Evolutionary conservation across 1,139 yeast genomes (phyloP).

Genomic region (Diutina rugosa): DNA sequence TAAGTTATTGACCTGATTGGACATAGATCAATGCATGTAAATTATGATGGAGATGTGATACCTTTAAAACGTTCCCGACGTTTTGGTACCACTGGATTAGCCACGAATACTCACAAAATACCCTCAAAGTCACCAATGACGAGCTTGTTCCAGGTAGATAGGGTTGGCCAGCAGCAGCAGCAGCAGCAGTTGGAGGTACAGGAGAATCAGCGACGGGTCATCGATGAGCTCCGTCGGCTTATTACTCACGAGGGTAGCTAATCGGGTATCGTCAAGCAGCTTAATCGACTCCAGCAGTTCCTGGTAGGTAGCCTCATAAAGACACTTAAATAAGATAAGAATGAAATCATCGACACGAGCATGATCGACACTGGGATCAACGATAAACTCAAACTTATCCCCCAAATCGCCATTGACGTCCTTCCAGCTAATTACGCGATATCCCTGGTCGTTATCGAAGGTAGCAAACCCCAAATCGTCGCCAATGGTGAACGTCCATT

Average conservation of each 20-base stretch:
- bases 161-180: neutral
- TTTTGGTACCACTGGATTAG: neutral
- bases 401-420: constrained; percentile 82
- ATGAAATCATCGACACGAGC: constrained; percentile 56
- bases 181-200: neutral
- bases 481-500: neutral
- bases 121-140: neutral
- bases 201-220: neutral
- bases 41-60: neutral
- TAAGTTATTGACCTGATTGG: neutral
- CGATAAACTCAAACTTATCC: constrained; percentile 70
- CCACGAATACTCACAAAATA: neutral
- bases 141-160: neutral
- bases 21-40: neutral
- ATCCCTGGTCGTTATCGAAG: constrained; percentile 7
- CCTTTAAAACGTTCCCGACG: neutral
- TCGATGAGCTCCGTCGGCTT: constrained; percentile 6
- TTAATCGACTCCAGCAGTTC: constrained; percentile 36
- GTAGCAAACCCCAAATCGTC: neutral
- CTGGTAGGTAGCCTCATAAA: constrained; percentile 65
- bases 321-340: constrained; percentile 49
- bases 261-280: constrained; percentile 18
- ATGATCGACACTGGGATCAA: constrained; percentile 47
- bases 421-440: constrained; percentile 58
- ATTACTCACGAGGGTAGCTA: constrained; percentile 43